Conservation (phyloP, 2,329 filamentous ascomycete species). For the Plenodomus tracheiphilus region DNA sequence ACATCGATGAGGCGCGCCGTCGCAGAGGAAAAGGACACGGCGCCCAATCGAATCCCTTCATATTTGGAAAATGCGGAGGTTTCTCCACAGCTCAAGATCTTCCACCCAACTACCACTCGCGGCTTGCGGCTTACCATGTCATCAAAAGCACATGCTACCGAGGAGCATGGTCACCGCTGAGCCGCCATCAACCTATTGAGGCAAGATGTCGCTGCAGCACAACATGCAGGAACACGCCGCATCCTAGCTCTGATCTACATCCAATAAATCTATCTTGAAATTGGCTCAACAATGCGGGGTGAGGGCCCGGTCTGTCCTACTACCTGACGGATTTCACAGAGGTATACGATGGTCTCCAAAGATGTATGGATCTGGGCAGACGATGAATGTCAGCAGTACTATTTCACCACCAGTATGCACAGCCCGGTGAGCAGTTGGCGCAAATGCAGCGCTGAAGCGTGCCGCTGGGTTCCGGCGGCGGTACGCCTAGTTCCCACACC, state of each 20-base stretch:
- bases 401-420: neutral
- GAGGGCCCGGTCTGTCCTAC: neutral
- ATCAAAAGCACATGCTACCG: constrained; percentile 31
- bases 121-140: neutral
- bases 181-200: neutral
- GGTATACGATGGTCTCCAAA: neutral
- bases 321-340: neutral
- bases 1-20: too few relatives aligned
- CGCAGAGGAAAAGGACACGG: too few relatives aligned
- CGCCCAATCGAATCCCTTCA: too few relatives aligned
- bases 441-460: neutral
- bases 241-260: neutral
- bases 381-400: neutral
- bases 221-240: neutral
- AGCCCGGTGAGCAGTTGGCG: neutral
- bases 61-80: too few relatives aligned
- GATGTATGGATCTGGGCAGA: neutral
- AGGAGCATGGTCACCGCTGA: constrained; percentile 14
- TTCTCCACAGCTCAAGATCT: too few relatives aligned
- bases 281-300: neutral
- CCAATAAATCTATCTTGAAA: neutral
- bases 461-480: too few relatives aligned
- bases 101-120: too few relatives aligned
- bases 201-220: neutral
- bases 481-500: neutral